Base-by-base conservation (phyloP, 441 rosid species). In the California macrophylla region DNA sequence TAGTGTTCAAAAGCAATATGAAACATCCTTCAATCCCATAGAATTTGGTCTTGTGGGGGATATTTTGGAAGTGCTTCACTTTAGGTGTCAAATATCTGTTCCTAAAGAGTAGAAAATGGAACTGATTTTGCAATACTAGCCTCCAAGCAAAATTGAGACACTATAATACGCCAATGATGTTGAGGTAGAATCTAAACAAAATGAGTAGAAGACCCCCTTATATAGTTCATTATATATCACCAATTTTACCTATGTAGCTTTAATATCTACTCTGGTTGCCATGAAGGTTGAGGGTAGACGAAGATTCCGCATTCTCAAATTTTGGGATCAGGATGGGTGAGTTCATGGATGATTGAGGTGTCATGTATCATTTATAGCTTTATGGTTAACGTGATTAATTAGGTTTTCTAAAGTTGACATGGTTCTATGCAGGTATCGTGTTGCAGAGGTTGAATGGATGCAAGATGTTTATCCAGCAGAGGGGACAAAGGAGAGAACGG, bases 251-350 rank as follows among this genome's bases (percentile, higher is more conserved):
- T 62, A 29, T 28, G 16, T 29, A 9, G 30, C 21, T 64, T 28
- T 16, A 32, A n/a, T 6, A 28, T 30, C 24, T 16, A 64, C 23
- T 16, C 21, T 15, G 64, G 20, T 21, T 71, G 64, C 69, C 64
- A 25, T 72, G 78, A 85, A 92, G 98, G 79, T 90, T 76, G 97
- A 94, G 85, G 85, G 98, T 77, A 86, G 87, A 52, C 89, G 94
- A 34, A 89, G 99, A 77, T 92, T 87, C 66, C 90, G 76, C 47
- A 83, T 92, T 45, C 75, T 85, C 76, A 84, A 74, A 73, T 86
- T 89, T 66, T 85, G 96, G 93, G 90, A 92, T 80, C 98, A 92
- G 84, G 98, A 94, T 82, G 99, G 98, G 99, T 92, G 78, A 83
- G 98, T 74, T 67, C 75, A 72, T 38, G 73, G 66, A 30, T 67